phyloP scores from a whole-genome alignment of 1,139 yeast genomes.

The Hansenula anomala region DNA sequence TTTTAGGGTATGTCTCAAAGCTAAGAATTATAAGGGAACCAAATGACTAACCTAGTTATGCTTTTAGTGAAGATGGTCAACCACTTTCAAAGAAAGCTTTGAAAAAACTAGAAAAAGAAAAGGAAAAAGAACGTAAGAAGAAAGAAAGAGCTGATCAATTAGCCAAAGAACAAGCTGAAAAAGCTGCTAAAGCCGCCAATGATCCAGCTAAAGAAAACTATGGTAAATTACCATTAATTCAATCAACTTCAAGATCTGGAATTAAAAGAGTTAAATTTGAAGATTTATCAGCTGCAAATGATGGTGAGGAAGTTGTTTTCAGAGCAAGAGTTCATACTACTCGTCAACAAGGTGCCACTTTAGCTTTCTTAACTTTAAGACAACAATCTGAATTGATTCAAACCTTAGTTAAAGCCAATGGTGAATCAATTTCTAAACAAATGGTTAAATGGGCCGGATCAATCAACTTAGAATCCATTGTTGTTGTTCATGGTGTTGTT shows the following conservation, averaged over 20 bases:
- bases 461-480: constrained; percentile 85
- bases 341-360: constrained; percentile 93
- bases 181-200: constrained; percentile 68
- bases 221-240: constrained; percentile 86
- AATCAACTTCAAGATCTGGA: constrained; percentile 62
- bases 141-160: constrained; percentile 89
- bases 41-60: not conserved
- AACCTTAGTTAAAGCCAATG: constrained; percentile 70
- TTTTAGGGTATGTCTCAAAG: constrained; percentile 20
- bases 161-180: constrained; percentile 83
- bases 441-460: constrained; percentile 96
- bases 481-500: constrained; percentile 81
- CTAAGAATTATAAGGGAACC: not conserved
- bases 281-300: constrained; percentile 57
- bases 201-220: constrained; percentile 86
- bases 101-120: constrained; percentile 90
- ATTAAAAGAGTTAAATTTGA: constrained; percentile 52
- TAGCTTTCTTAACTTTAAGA: constrained; percentile 86
- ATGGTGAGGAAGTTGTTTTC: constrained; percentile 74
- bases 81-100: constrained; percentile 94
- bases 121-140: constrained; percentile 88
- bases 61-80: constrained; percentile 62
- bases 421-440: constrained; percentile 74
- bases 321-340: constrained; percentile 93
- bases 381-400: constrained; percentile 83